Conservation (phyloP, 768 basidiomycete genomes). For the Tylopilus intermedius region DNA sequence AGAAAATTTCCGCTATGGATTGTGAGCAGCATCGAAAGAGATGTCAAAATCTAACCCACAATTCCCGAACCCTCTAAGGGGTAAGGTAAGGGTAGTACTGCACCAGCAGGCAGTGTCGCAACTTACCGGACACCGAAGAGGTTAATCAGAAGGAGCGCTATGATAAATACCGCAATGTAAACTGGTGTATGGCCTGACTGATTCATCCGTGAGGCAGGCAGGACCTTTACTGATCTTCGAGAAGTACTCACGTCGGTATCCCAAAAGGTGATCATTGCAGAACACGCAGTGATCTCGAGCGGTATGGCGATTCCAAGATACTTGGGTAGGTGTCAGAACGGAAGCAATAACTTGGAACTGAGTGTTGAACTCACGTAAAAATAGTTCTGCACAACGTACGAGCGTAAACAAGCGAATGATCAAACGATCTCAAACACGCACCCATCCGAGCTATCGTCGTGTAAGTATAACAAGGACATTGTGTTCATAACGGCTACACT, state of each 20-base stretch:
- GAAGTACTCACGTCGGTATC: constrained; percentile 25
- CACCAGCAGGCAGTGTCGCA: constrained; percentile 29
- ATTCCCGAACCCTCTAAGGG: constrained; percentile 19
- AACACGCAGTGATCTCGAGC: constrained; percentile 47
- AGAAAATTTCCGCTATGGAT: constrained; percentile 19
- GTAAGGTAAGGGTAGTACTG: constrained; percentile 31
- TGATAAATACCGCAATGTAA: constrained; percentile 37
- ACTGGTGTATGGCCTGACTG: constrained; percentile 36
- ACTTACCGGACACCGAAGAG: constrained; percentile 44
- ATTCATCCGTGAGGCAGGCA: constrained; percentile 15
- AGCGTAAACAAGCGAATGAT: constrained; percentile 1
- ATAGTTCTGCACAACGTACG: constrained; percentile 24
- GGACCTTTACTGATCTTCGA: background rate
- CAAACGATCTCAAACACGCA: constrained; percentile 1
- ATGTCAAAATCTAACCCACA: constrained; percentile 8
- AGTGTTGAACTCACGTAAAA: constrained; percentile 27
- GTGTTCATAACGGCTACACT: background rate
- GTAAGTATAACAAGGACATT: background rate
- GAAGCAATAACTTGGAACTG: background rate
- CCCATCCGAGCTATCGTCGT: constrained; percentile 21
- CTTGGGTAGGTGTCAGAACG: constrained; percentile 1
- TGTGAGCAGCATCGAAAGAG: constrained; percentile 2
- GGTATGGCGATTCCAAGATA: constrained; percentile 38
- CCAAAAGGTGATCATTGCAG: constrained; percentile 51
- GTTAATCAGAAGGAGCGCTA: constrained; percentile 39